Evolutionary conservation across 495 filamentous ascomycete genomes (phyloP).

Genomic region (Cudoniella acicularis): DNA sequence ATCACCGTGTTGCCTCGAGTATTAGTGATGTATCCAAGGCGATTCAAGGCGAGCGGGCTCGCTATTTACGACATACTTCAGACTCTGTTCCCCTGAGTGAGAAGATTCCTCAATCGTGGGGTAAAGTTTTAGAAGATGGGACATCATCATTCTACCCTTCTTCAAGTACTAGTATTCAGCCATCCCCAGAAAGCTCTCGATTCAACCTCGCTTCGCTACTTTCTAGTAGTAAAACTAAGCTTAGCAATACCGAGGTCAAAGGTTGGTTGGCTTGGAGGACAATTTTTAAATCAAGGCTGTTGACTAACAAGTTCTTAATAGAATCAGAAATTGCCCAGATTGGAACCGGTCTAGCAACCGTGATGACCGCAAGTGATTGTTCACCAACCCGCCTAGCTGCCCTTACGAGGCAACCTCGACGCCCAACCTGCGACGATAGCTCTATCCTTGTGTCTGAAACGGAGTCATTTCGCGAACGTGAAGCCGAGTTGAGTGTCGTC

Average conservation of each 20-base stretch:
- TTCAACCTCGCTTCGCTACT: slow-evolving; percentile 9
- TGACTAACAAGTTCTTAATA: not conserved
- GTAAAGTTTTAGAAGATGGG: slow-evolving; percentile 1
- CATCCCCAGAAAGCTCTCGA: slow-evolving; percentile 9
- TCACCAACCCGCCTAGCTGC: not conserved
- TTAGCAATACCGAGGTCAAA: not conserved
- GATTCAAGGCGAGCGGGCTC: slow-evolving; percentile 1
- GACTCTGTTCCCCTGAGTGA: slow-evolving; percentile 16
- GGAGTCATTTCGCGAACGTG: slow-evolving; percentile 15
- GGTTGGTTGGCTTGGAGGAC: too few relatives aligned
- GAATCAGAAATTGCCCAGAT: not conserved
- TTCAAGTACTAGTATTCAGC: slow-evolving; percentile 9
- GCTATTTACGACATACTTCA: slow-evolving; percentile 12
- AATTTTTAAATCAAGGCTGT: not conserved
- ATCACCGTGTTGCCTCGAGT: slow-evolving; percentile 14
- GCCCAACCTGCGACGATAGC: slow-evolving; percentile 4
- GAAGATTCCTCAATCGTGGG: slow-evolving; percentile 13
- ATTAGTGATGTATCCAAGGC: not conserved
- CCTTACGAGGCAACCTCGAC: not conserved
- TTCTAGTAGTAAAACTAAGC: not conserved
- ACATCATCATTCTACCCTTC: slow-evolving; percentile 17
- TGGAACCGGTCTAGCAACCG: not conserved
- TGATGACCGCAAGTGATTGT: not conserved
- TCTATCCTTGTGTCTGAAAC: slow-evolving; percentile 20
- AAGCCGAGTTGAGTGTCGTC: slow-evolving; percentile 17